Evolutionary conservation across 2,329 filamentous ascomycete species (phyloP).

Genomic region (Colletotrichum sp.): DNA sequence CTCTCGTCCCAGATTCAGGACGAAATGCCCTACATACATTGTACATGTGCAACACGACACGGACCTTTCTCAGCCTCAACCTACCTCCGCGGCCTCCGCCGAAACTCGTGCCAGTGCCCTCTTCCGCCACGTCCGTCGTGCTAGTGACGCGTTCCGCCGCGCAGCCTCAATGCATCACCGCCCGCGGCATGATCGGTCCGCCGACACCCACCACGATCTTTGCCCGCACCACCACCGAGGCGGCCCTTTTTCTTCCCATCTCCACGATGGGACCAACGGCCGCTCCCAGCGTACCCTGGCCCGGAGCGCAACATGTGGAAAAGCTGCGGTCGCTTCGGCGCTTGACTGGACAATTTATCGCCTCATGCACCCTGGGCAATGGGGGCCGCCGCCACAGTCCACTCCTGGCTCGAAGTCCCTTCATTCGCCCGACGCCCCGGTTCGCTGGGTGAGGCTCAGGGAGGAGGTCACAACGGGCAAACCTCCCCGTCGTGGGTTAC

Average conservation of each 20-base stretch:
- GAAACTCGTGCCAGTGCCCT: conserved; percentile 18
- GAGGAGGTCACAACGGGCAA: conserved; percentile 30
- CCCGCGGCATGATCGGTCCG: conserved; percentile 17
- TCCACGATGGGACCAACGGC: background rate
- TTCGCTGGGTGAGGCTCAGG: conserved; percentile 30
- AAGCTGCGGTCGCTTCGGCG: background rate
- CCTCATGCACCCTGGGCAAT: background rate
- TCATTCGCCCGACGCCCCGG: background rate
- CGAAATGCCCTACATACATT: conserved; percentile 7
- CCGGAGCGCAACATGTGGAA: background rate
- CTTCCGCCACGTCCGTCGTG: conserved; percentile 13
- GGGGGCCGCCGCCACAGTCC: background rate
- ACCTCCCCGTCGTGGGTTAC: conserved; percentile 4
- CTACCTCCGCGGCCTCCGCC: conserved; percentile 11
- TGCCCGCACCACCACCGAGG: background rate
- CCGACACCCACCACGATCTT: background rate
- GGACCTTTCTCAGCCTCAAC: conserved; percentile 7
- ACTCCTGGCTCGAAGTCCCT: background rate
- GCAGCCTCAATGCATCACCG: conserved; percentile 16
- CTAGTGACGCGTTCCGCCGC: conserved; percentile 15
- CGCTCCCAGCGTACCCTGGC: background rate
- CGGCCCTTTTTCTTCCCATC: background rate
- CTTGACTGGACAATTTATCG: background rate
- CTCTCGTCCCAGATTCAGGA: conserved; percentile 22
- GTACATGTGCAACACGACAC: conserved; percentile 17